These are phyloP conservation scores for Sporobolus alterniflorus DNA, from an alignment of 202 grass and related monocot species.

Conservation along the genomic window DNA sequence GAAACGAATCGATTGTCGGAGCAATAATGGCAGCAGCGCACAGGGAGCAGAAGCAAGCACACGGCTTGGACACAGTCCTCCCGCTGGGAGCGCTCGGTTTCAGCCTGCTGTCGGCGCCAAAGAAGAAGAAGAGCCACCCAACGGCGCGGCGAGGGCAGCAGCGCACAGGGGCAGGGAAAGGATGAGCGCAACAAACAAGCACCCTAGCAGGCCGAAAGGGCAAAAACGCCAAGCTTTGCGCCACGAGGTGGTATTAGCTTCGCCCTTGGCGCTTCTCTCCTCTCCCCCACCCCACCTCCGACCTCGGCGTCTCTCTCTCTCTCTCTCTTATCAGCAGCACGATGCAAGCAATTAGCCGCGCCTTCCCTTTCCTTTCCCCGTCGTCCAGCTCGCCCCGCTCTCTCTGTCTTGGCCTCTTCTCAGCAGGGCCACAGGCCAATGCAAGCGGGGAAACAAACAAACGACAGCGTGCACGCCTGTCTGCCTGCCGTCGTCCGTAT, in stretches of 20 bases:
- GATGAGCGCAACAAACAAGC: conserved; percentile 21
- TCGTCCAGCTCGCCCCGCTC: too few relatives aligned
- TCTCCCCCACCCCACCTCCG: too few relatives aligned
- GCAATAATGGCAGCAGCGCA: background rate
- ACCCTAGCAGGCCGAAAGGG: background rate
- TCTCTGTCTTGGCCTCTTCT: too few relatives aligned
- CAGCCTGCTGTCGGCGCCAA: too few relatives aligned
- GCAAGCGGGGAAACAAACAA: conserved; percentile 23
- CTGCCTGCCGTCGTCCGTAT: background rate
- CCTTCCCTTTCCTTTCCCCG: too few relatives aligned
- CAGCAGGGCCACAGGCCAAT: too few relatives aligned
- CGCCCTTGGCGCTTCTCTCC: too few relatives aligned
- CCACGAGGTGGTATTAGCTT: background rate
- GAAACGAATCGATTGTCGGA: background rate
- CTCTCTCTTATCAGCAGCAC: too few relatives aligned
- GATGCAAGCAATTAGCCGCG: too few relatives aligned
- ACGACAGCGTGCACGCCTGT: background rate
- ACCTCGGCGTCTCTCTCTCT: too few relatives aligned
- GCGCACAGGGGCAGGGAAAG: conserved; percentile 23
- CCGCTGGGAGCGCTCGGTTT: background rate
- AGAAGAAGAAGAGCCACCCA: conserved; percentile 35
- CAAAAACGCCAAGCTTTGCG: conserved; percentile 16
- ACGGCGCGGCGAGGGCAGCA: background rate
- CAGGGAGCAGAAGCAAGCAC: background rate
- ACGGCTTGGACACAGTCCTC: too few relatives aligned